A percentile compares a stretch with the other conserved stretches of the same genome.
phyloP scores from a whole-genome alignment of 441 rosid genomes.

The Omphalea diandra region DNA sequence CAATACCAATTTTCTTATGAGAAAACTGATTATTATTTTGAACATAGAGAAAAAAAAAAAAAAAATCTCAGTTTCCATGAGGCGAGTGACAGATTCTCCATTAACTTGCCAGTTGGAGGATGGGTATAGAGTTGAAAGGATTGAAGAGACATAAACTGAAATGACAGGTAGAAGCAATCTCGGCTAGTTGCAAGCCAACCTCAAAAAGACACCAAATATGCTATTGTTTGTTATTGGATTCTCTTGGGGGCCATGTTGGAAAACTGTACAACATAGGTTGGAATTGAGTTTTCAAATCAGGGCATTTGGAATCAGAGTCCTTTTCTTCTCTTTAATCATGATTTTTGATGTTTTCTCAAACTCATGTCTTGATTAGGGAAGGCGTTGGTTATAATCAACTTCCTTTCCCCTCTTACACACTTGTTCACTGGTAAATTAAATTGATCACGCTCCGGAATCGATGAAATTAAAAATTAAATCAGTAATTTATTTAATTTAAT shows the following conservation, averaged over 20 bases:
- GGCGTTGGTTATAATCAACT: not conserved
- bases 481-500: no score
- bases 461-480: no score
- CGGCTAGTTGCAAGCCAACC: constrained; percentile 14
- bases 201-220: constrained; percentile 10
- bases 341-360: not conserved
- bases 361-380: not conserved
- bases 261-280: not conserved
- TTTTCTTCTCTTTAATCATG: not conserved
- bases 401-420: not conserved
- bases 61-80: no score
- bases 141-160: constrained; percentile 4
- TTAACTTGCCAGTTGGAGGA: not conserved
- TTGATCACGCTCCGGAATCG: no score
- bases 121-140: not conserved
- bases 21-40: no score
- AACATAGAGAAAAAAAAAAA: no score
- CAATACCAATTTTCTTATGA: no score
- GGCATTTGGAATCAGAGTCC: not conserved
- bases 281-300: not conserved
- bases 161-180: not conserved
- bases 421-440: no score
- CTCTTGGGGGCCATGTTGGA: not conserved
- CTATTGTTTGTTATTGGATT: constrained; percentile 14
- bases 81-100: not conserved